phyloP scores from a whole-genome alignment of 169 alveolate species.

The Babesia bigemina region DNA sequence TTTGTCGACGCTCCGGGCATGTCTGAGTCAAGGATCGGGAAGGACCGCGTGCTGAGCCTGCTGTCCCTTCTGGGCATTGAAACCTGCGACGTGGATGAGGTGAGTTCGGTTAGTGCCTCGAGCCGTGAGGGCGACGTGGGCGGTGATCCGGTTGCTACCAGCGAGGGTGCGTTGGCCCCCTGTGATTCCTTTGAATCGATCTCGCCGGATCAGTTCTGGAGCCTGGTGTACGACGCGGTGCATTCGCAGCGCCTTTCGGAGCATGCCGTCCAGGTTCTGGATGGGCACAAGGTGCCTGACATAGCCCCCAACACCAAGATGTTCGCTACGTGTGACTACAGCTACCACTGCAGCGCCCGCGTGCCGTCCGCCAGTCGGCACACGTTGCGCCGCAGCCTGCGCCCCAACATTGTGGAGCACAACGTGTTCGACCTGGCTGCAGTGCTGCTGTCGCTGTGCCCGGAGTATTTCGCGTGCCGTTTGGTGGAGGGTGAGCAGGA shows the following conservation, averaged over 20 bases:
- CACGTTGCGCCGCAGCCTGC: constrained; percentile 33
- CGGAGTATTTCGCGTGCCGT: constrained; percentile 31
- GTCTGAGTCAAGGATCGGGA: neutral
- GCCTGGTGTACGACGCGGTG: constrained; percentile 6
- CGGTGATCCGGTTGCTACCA: neutral
- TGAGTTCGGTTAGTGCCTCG: neutral
- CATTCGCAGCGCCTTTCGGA: neutral
- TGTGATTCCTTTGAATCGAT: neutral
- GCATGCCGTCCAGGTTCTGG: neutral
- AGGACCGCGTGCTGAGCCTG: neutral
- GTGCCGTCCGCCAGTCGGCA: constrained; percentile 50
- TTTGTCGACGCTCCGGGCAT: neutral
- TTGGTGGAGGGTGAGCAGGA: constrained; percentile 4
- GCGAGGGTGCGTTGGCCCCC: neutral
- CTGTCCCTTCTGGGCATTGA: constrained; percentile 17
- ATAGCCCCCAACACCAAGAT: constrained; percentile 29
- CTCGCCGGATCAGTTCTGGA: constrained; percentile 11
- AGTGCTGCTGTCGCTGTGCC: constrained; percentile 19
- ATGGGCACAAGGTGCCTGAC: constrained; percentile 11
- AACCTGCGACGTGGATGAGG: neutral
- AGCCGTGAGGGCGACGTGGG: neutral
- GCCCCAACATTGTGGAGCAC: constrained; percentile 23
- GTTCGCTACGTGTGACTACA: constrained; percentile 61
- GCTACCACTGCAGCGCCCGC: constrained; percentile 38
- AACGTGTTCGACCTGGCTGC: constrained; percentile 50